Base-by-base conservation (phyloP, 2,329 filamentous ascomycete genomes). In the Diaporthe citrichinensis region DNA sequence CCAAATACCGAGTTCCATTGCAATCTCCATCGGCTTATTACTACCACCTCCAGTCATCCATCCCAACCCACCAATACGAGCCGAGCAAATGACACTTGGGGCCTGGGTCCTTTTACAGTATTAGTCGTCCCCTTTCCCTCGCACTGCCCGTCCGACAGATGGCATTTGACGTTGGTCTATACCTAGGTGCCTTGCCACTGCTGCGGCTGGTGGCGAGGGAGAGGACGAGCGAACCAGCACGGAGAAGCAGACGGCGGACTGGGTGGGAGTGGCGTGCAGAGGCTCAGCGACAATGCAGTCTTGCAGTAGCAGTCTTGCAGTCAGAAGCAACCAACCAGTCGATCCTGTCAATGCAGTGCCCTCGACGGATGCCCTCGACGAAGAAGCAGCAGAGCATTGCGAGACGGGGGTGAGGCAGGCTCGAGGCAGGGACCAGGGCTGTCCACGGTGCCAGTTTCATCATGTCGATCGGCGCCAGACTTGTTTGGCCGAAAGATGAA, bases 401-500 rank as follows among this genome's bases (percentile, higher is more conserved):
- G 39, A 44, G 59, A n/a, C 12, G n/a, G 39, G 31, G 41, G 25
- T 34, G 61, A n/a, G 25, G 41, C 61, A 36, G 58, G 34, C 4
- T 12, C 20, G 9, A 44, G 15, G n/a, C 69, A 65, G 58, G 71
- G 71, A 73, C 71, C 58, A 46, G 69, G 34, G 46, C 58, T 23
- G 61, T 36, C n/a, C 51, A 34, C 46, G 51, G 23, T 65, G 53
- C 65, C 39, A 46, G 73, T 75, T 75, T 75, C 73, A 75, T 46
- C 67, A 39, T 72, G 31, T 46, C 41, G 28, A 44, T 72, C 67
- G 57, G 53, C 67, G 31, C 68, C 73, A 75, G 57, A 72, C 73
- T 41, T 67, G 58, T 75, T 72, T 72, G 73, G 73, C 65, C 67
- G 25, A 71, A 71, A 69, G 53, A 69, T 69, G 65, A 69, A 69